Conservation (phyloP, 2,329 filamentous ascomycete species). For the Colletotrichum sp. region DNA sequence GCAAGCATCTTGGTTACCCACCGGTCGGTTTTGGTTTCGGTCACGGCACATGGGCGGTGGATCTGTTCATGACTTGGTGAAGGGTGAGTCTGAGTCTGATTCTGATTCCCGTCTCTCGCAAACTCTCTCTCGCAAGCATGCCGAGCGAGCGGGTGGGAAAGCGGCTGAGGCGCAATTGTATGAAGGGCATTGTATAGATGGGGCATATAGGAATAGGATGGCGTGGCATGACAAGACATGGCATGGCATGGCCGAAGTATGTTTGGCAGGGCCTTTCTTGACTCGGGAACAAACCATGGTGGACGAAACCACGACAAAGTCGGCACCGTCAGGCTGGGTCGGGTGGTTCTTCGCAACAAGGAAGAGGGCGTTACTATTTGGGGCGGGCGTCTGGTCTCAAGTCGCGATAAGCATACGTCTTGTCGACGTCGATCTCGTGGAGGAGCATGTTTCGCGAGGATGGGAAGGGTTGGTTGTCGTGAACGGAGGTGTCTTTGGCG, state of each 20-base stretch:
- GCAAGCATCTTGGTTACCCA: constrained; percentile 13
- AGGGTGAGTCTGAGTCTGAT: neutral
- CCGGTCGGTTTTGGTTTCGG: constrained; percentile 18
- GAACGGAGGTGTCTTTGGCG: neutral
- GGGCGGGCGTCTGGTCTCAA: constrained; percentile 12
- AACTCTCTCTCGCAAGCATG: neutral
- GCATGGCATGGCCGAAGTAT: neutral
- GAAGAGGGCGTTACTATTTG: constrained; percentile 19
- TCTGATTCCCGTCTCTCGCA: neutral
- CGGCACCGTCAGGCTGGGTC: constrained; percentile 14
- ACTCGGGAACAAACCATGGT: constrained; percentile 8
- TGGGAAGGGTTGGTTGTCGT: neutral
- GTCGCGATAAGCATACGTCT: constrained; percentile 16
- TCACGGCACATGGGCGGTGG: constrained; percentile 18
- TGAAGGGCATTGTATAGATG: neutral
- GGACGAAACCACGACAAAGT: neutral
- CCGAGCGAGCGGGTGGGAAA: neutral
- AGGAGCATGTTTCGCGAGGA: neutral
- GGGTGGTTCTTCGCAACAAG: constrained; percentile 5
- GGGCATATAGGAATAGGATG: neutral
- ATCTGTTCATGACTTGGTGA: constrained; percentile 15
- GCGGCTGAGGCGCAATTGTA: neutral
- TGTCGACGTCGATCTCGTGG: constrained; percentile 9
- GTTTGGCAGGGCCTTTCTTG: constrained; percentile 5
- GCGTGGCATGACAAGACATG: neutral